These are phyloP conservation scores for Saccharomycopsis oosterbeekiorum DNA, from an alignment of 805 yeast species.

Conservation along the genomic window DNA sequence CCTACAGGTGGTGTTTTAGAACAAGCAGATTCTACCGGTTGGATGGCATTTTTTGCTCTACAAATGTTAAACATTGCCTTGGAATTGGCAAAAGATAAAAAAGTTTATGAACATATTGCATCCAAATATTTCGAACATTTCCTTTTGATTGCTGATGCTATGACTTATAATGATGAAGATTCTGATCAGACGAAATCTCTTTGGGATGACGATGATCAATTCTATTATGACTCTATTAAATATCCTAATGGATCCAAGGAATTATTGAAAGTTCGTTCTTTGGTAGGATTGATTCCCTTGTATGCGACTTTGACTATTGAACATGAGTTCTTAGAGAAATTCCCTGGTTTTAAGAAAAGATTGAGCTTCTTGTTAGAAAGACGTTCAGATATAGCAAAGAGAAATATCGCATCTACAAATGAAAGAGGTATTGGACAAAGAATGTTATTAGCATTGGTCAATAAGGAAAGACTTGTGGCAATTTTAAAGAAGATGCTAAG, in stretches of 20 bases:
- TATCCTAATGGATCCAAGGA: conserved; percentile 64
- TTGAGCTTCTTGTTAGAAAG: conserved; percentile 76
- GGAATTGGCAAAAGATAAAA: conserved; percentile 76
- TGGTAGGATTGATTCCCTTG: conserved; percentile 85
- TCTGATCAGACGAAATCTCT: conserved; percentile 42
- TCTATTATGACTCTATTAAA: conserved; percentile 82
- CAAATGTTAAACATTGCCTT: conserved; percentile 89
- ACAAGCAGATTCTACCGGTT: conserved; percentile 94
- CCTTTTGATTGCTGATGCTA: conserved; percentile 83
- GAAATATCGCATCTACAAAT: conserved; percentile 81
- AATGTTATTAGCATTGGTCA: conserved; percentile 66
- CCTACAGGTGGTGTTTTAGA: conserved; percentile 88
- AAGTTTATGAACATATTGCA: conserved; percentile 88
- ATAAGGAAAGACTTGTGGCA: conserved; percentile 65
- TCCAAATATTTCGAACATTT: conserved; percentile 92
- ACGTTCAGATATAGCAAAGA: conserved; percentile 54
- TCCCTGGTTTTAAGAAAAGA: conserved; percentile 76
- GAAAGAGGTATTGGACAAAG: conserved; percentile 77
- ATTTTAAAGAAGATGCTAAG: conserved; percentile 75
- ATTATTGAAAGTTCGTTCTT: conserved; percentile 74
- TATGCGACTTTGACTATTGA: conserved; percentile 85
- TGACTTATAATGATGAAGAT: conserved; percentile 50
- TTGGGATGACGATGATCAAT: conserved; percentile 86
- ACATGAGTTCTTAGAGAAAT: conserved; percentile 65
- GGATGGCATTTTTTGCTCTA: conserved; percentile 91